Evolutionary conservation across 441 rosid species (phyloP).

Genomic region (Hura crepitans): DNA sequence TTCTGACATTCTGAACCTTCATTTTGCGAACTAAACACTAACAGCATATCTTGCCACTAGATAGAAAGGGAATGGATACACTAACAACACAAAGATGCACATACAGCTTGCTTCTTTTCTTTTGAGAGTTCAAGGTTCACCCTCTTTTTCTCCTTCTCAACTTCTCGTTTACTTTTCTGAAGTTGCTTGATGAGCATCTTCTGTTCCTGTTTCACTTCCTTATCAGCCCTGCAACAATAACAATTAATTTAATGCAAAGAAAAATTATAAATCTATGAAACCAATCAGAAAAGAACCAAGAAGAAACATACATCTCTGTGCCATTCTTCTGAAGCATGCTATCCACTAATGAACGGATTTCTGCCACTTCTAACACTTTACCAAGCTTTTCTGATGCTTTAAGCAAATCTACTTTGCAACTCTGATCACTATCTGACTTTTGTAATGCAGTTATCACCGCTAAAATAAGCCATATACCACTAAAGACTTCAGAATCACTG

Average conservation of each 20-base stretch:
- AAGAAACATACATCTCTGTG: constrained; percentile 49
- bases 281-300: constrained; percentile 2
- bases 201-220: constrained; percentile 57
- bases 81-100: constrained; percentile 12
- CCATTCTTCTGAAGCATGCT: constrained; percentile 50
- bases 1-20: background rate
- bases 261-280: background rate
- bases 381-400: constrained; percentile 62
- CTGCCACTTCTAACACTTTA: constrained; percentile 54
- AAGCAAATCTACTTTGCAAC: constrained; percentile 31
- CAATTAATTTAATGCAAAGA: constrained; percentile 11
- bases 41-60: background rate
- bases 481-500: background rate
- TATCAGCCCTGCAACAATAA: constrained; percentile 46
- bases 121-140: constrained; percentile 54
- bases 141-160: constrained; percentile 72
- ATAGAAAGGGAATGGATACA: background rate
- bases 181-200: constrained; percentile 54
- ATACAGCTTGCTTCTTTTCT: constrained; percentile 58
- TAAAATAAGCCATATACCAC: constrained; percentile 34
- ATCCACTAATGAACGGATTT: constrained; percentile 50
- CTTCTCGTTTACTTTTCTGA: constrained; percentile 61
- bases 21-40: background rate
- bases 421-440: constrained; percentile 39
- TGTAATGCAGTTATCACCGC: constrained; percentile 54